These are phyloP conservation scores for Heimioporus sp. DNA, from an alignment of 768 basidiomycete species.

Conservation along the genomic window DNA sequence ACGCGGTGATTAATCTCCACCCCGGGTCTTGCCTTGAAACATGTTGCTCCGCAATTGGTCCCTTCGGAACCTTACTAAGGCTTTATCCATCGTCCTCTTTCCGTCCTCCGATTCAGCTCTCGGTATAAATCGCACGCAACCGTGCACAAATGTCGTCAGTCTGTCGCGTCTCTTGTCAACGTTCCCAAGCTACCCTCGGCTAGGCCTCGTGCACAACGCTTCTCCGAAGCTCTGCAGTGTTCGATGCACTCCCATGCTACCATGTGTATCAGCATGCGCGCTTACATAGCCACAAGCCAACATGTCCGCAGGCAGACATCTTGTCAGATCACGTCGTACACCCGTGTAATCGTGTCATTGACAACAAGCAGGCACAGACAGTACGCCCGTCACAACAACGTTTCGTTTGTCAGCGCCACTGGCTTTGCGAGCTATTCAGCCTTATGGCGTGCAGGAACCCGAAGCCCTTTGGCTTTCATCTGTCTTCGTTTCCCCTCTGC, in stretches of 20 bases:
- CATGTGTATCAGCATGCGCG: not conserved
- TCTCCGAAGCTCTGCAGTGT: too few species aligned
- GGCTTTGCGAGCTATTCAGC: conserved; percentile 21
- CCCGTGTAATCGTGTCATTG: not conserved
- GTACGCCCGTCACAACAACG: not conserved
- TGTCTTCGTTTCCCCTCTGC: conserved; percentile 71
- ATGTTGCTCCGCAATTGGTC: not conserved
- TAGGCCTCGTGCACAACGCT: not conserved
- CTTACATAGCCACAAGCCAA: not conserved
- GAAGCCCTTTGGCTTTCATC: conserved; percentile 74
- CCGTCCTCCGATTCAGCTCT: not conserved
- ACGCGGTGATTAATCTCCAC: conserved; percentile 3
- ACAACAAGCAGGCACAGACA: not conserved
- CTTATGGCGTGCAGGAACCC: conserved; percentile 55
- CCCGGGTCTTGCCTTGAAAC: conserved; percentile 22
- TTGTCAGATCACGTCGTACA: conserved; percentile 9
- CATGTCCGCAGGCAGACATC: not conserved
- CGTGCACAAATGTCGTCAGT: not conserved
- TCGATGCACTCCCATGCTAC: too few species aligned
- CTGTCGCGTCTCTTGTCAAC: not conserved
- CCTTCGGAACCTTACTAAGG: not conserved
- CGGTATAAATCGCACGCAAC: too few species aligned
- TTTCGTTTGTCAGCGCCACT: conserved; percentile 2
- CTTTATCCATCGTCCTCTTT: conserved; percentile 3
- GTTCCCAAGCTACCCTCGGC: not conserved